Base-by-base conservation (phyloP, 352 stramenopile genomes). In the Phytophthora multivora region DNA sequence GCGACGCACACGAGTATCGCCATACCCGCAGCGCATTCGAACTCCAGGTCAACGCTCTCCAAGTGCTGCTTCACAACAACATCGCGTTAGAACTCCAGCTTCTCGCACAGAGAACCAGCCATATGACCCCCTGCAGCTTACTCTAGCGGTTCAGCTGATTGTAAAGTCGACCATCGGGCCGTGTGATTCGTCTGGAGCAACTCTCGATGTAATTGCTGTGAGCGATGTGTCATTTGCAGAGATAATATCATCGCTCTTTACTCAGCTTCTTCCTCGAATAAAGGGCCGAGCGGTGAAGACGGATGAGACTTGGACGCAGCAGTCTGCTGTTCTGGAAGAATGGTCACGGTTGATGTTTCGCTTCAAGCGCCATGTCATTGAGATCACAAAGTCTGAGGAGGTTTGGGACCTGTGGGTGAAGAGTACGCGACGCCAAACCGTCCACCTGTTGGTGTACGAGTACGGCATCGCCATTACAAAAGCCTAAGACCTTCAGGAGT, bases 301-400 rank as follows among this genome's bases (percentile, higher is more conserved):
- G 3, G 59, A 67, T 19, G 43, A 50, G 2, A 3, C 15, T 5
- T 50, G 25, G 59, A 38, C 50, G 2, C 18, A 45, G 5, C 33
- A 57, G 5, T 9, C 21, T 18, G 15, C 49, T n/a, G 12, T 25
- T 19, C 6, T 42, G 3, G 39, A 15, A 1, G 26, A 53, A 6
- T 70, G 62, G 54, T 0, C 12, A 7, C 46, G 12, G 19, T 11
- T 58, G 36, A 66, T 70, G 54, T 70, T 65, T 15, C 51, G 52
- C 33, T 35, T 35, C n/a, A 65, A 65, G 33, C 21, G 28, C 0
- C 53, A 57, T 15, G 4, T 39, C 8, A 15, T 65, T 2, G 40
- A 64, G 5, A 58, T 2, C 12, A 41, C 41, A 1, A 57, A 57
- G 42, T 28, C 48, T 0, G 36, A 49, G 3, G 33, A 58, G n/a